Evolutionary conservation across 2,329 filamentous ascomycete species (phyloP).

Genomic region (Byssothecium circinans): DNA sequence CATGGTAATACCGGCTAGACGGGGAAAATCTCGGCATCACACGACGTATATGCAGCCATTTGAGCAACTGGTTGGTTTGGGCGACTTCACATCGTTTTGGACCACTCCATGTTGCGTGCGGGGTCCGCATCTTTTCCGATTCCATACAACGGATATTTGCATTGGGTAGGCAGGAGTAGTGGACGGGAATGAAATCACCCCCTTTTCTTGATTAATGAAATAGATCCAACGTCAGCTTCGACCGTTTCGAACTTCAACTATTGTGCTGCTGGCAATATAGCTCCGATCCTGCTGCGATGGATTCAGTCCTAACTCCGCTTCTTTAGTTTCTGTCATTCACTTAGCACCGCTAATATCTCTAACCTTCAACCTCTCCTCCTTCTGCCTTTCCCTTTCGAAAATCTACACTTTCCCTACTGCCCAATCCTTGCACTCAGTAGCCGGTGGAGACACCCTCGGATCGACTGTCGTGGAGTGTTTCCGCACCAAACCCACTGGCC

Average conservation of each 20-base stretch:
- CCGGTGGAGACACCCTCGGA: not conserved
- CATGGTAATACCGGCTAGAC: not conserved
- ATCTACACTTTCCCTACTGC: not conserved
- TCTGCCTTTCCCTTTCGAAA: too few species aligned
- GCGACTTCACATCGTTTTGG: constrained; percentile 14
- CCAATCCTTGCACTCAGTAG: not conserved
- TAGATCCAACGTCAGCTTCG: not conserved
- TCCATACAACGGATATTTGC: constrained; percentile 3
- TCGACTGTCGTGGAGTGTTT: not conserved
- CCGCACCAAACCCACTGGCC: not conserved
- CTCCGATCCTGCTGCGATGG: not conserved
- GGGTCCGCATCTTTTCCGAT: constrained; percentile 3
- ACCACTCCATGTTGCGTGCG: constrained; percentile 2
- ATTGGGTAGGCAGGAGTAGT: constrained; percentile 4
- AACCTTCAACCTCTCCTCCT: too few species aligned
- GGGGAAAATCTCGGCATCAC: not conserved
- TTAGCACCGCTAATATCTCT: too few species aligned
- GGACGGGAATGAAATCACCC: constrained; percentile 4
- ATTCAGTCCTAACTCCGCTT: too few species aligned
- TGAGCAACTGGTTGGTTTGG: constrained; percentile 32
- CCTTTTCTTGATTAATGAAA: constrained; percentile 4
- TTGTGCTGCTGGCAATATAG: too few species aligned
- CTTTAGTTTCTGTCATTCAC: too few species aligned
- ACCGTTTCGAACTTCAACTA: not conserved
- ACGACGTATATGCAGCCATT: constrained; percentile 15